Evolutionary conservation across 257 asterid species (phyloP), one percentile per base, ranked within the genome.

Genomic region (Gynochthodes officinalis): DNA sequence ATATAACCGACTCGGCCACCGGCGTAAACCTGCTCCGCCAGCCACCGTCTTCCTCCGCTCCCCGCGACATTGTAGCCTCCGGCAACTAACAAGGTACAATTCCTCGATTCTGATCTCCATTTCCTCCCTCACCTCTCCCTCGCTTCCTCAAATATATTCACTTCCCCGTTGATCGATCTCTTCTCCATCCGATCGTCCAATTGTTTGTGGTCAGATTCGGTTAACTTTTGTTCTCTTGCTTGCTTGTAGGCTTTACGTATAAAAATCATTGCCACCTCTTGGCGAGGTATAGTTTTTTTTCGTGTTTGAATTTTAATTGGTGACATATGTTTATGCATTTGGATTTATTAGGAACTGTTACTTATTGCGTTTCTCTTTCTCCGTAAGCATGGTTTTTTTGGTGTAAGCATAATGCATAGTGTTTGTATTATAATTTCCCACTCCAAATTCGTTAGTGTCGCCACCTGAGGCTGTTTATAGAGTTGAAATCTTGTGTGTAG

Each of bases 1-100:
- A n/a, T 43, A 2, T 8, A 48, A 50, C 8, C 19, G 57, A 50
- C 25, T 8, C 50, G 25, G 64, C 16, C 16, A 15, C 52, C 73
- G 73, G 25, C 37, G 62, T 66, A 32, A 32, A 30, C 73, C 73
- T 35, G 60, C 71, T 10, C 37, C 39, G 25, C 73, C 52, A 27
- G 25, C 73, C 52, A 27, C 63, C 62, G 49, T 37, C 44, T 50
- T 49, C 73, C 61, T 21, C 63, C 32, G 12, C 48, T 37, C 12
- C 13, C 50, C 32, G 7, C 69, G 42, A 40, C 37, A n/a, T n/a
- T 69, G 64, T 28, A n/a, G 19, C 55, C 14, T 16, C 65, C 65
- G 23, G 54, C 54, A 70, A 30, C 28, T 28, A 11, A n/a, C 50
- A 55, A 53, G 73, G 73, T 69, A 53, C 25, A 21, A 25, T 46